Evolutionary conservation across 2,329 filamentous ascomycete genomes (phyloP).

Genomic region (Xylariales sp.): DNA sequence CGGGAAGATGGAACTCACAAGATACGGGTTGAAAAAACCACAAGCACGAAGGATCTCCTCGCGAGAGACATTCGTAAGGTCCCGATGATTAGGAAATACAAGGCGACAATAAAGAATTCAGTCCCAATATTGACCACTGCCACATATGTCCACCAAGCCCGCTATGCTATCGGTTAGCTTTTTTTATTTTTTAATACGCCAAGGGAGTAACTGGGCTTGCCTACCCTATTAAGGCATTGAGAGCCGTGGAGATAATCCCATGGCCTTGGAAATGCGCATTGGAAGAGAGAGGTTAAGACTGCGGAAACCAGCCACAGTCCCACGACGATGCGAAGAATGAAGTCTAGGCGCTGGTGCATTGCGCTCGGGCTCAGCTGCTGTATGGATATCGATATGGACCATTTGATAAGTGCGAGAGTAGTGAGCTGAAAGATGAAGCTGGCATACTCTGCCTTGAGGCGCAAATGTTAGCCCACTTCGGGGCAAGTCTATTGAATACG

Average conservation of each 20-base stretch:
- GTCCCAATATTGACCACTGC: slow-evolving; percentile 33
- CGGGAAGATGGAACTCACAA: slow-evolving; percentile 29
- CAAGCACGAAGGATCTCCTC: slow-evolving; percentile 29
- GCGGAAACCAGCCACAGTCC: slow-evolving; percentile 38
- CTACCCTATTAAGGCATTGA: slow-evolving; percentile 40
- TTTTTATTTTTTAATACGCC: not conserved
- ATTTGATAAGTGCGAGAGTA: slow-evolving; percentile 42
- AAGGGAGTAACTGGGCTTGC: not conserved
- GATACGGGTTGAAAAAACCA: slow-evolving; percentile 35
- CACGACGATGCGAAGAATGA: slow-evolving; percentile 32
- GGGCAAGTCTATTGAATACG: not conserved
- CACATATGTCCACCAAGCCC: slow-evolving; percentile 37
- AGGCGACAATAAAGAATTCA: slow-evolving; percentile 34
- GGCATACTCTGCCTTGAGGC: slow-evolving; percentile 41
- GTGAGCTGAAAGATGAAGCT: slow-evolving; percentile 40
- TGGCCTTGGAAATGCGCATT: slow-evolving; percentile 40
- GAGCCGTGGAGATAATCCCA: slow-evolving; percentile 41
- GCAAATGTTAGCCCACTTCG: slow-evolving; percentile 1
- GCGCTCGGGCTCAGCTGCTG: slow-evolving; percentile 37
- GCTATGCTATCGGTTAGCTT: slow-evolving; percentile 18
- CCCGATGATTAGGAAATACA: slow-evolving; percentile 35
- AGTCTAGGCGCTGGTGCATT: slow-evolving; percentile 34
- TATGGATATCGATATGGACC: slow-evolving; percentile 41
- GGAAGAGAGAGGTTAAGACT: slow-evolving; percentile 38
- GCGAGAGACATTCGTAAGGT: slow-evolving; percentile 32